Base-by-base conservation (phyloP, 345 rosid genomes). In the Hibiscus syriacus region DNA sequence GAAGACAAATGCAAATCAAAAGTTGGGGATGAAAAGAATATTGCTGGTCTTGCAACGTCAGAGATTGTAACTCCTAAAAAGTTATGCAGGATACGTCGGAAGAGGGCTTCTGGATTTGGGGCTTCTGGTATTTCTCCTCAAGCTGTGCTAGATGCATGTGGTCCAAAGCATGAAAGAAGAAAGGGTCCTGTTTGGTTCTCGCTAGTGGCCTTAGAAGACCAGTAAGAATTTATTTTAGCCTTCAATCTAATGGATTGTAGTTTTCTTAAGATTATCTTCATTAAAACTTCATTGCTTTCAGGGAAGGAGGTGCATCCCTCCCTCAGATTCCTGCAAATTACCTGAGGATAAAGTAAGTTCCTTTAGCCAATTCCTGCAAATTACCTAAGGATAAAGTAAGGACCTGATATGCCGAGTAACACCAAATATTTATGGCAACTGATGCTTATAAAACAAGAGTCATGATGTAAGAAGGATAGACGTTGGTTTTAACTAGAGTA, bases 131-230 rank as follows among this genome's bases (percentile, higher is more conserved):
- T 80, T 75, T 83, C 93, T 17, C 86, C 82, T 20, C 88, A 85
- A 73, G 72, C 70, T 46, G 77, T 88, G 70, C 45, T 84, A 11
- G 82, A 85, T 77, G 87, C 86, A 60, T 77, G 81, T 6, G 76
- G 74, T 53, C 72, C 75, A 17, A 82, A 76, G 76, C 78, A 45
- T 69, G 83, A 83, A 64, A 78, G 81, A 79, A 89, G 87, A 80
- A 73, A 72, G 68, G 77, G 86, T 61, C 97, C 96, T 65, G 86
- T 91, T 78, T 94, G 99, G 98, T 91, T 94, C 78, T 81, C 96
- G 13, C 79, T 94, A 73, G 83, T 94, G 59, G 96, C 99, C 34
- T 85, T 93, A 32, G 86, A 82, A 71, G 90, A 89, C 55, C 90
- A 83, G 99, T 94, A 81, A 91, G 96, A 69, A 72, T 69, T 74